These are phyloP conservation scores for Moesziomyces antarcticus DNA, from an alignment of 1,284 basidiomycete species.

Conservation along the genomic window DNA sequence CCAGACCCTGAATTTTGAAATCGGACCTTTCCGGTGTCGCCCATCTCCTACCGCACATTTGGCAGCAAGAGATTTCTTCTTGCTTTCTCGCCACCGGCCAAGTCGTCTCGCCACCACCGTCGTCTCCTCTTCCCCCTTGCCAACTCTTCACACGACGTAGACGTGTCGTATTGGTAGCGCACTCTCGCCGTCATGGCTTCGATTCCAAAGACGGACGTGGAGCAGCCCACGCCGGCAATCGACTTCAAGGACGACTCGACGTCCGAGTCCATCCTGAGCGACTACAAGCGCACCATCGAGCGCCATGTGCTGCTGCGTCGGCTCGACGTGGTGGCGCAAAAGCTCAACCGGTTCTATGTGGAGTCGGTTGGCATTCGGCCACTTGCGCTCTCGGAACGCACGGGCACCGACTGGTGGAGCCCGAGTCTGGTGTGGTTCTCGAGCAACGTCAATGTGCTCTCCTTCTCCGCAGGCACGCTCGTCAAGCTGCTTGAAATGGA, in stretches of 20 bases:
- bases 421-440: slow-evolving; percentile 60
- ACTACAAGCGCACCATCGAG: slow-evolving; percentile 33
- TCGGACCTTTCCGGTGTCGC: neutral
- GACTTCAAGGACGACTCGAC: slow-evolving; percentile 6
- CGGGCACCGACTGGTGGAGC: slow-evolving; percentile 70
- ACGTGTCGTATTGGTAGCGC: no score
- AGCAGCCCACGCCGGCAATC: slow-evolving; percentile 14
- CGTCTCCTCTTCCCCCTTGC: no score
- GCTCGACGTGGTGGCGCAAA: slow-evolving; percentile 22
- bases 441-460: slow-evolving; percentile 66
- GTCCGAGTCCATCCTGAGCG: slow-evolving; percentile 26
- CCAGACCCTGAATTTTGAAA: neutral
- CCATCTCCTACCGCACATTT: no score
- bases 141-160: no score
- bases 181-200: neutral
- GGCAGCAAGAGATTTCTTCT: neutral
- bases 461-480: slow-evolving; percentile 74
- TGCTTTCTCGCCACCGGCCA: neutral
- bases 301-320: slow-evolving; percentile 12
- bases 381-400: slow-evolving; percentile 34
- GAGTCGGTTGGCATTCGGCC: slow-evolving; percentile 56
- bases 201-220: slow-evolving; percentile 25
- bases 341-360: slow-evolving; percentile 30
- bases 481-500: slow-evolving; percentile 73
- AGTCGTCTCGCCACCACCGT: no score